phyloP scores from a whole-genome alignment of 2,329 filamentous ascomycete genomes.

The Chrysoporthe austroafricana region DNA sequence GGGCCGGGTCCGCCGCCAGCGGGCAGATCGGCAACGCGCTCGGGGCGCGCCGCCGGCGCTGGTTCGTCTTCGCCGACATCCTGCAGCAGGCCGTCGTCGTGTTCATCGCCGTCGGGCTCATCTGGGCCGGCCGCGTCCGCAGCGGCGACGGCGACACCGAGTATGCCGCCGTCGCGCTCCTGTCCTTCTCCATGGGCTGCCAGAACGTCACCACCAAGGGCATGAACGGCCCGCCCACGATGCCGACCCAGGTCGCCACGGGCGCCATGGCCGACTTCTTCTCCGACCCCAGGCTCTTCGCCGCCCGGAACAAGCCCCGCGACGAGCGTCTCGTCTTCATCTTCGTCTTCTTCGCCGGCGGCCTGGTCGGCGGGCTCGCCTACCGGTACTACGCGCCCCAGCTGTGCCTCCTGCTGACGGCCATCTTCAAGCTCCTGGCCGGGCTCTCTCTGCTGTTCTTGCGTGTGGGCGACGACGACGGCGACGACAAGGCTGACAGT shows the following conservation, averaged over 20 bases:
- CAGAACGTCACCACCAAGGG: constrained; percentile 22
- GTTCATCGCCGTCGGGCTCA: constrained; percentile 13
- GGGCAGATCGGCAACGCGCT: constrained; percentile 15
- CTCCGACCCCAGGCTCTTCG: constrained; percentile 14
- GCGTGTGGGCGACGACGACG: neutral
- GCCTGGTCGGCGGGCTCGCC: constrained; percentile 9
- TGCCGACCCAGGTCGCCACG: constrained; percentile 20
- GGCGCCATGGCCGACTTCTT: constrained; percentile 20
- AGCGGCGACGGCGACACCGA: constrained; percentile 7
- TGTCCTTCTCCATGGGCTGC: constrained; percentile 21
- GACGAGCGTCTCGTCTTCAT: constrained; percentile 17
- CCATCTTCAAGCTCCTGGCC: constrained; percentile 16
- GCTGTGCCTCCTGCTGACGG: constrained; percentile 16
- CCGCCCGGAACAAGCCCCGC: constrained; percentile 5
- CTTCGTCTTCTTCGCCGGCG: constrained; percentile 8
- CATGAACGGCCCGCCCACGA: constrained; percentile 20
- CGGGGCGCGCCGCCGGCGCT: constrained; percentile 7
- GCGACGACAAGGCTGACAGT: neutral
- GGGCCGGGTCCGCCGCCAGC: constrained; percentile 15
- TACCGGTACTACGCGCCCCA: constrained; percentile 15
- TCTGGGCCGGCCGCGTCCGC: constrained; percentile 8
- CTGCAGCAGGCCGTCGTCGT: constrained; percentile 12
- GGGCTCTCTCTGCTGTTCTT: constrained; percentile 4
- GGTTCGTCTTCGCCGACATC: constrained; percentile 15
- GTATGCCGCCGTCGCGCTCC: constrained; percentile 17